Percentiles rank a stretch among this genome's conserved stretches.
Conservation (phyloP, 805 yeast genomes). For the Lipomyces spencermartinsiae region DNA sequence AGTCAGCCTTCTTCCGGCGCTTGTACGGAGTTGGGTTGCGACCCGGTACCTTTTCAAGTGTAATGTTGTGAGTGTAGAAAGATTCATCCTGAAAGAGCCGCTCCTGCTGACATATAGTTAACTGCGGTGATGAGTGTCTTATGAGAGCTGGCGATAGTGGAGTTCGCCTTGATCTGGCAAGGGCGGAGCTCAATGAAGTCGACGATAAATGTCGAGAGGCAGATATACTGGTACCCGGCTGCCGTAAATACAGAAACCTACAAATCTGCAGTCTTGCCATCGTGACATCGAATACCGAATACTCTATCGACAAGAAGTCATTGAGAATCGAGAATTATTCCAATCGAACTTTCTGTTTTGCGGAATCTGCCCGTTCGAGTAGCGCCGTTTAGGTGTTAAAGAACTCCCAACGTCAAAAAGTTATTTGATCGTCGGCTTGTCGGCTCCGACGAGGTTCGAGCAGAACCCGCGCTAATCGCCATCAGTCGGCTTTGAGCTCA, state of each 20-base stretch:
- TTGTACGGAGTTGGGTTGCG: constrained; percentile 5
- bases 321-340: not conserved
- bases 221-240: not conserved
- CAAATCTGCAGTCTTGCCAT: not conserved
- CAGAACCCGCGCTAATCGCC: not conserved
- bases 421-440: too few relatives aligned
- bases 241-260: not conserved
- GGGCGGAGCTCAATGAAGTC: not conserved
- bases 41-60: constrained; percentile 10
- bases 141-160: not conserved
- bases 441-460: too few relatives aligned
- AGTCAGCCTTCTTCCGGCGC: constrained; percentile 23
- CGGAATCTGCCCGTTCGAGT: too few relatives aligned
- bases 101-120: not conserved
- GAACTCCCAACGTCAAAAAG: too few relatives aligned
- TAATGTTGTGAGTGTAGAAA: constrained; percentile 14
- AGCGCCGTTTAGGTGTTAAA: too few relatives aligned
- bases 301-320: not conserved
- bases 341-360: too few relatives aligned
- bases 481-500: not conserved
- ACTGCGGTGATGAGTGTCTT: not conserved
- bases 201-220: not conserved
- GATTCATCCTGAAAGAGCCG: constrained; percentile 6
- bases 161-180: not conserved
- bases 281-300: not conserved